Conservation (phyloP, 805 yeast genomes). For the Kodamaea sagamina region DNA sequence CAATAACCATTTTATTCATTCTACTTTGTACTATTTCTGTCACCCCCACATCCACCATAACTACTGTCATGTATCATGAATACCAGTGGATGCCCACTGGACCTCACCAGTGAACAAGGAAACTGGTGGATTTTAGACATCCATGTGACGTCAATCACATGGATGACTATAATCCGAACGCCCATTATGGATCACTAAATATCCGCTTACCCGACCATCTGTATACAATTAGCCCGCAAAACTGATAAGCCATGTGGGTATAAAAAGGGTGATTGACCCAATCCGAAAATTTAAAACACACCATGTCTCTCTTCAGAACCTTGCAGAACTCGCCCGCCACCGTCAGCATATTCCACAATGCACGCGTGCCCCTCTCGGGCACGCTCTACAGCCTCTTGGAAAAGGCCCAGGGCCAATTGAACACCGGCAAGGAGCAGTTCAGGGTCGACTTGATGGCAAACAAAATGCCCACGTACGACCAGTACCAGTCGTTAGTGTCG, state of each 20-base stretch:
- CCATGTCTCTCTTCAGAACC: slow-evolving; percentile 44
- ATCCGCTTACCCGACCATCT: neutral
- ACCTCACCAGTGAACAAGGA: too few relatives aligned
- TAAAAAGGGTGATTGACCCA: neutral
- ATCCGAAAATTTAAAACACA: neutral
- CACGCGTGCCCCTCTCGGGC: slow-evolving; percentile 34
- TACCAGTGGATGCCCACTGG: too few relatives aligned
- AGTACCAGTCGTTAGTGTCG: slow-evolving; percentile 31
- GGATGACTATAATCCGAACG: too few relatives aligned
- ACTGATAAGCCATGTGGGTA: neutral
- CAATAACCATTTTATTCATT: too few relatives aligned
- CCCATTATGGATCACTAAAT: too few relatives aligned
- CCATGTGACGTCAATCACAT: too few relatives aligned
- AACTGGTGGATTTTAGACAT: too few relatives aligned
- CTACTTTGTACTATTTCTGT: too few relatives aligned
- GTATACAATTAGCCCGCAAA: neutral
- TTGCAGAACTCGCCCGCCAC: slow-evolving; percentile 45
- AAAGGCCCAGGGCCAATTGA: slow-evolving; percentile 32
- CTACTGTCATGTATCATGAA: too few relatives aligned
- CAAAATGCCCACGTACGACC: slow-evolving; percentile 46
- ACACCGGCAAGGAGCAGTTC: slow-evolving; percentile 31
- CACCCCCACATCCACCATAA: too few relatives aligned
- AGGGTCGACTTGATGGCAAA: slow-evolving; percentile 39
- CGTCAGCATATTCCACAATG: slow-evolving; percentile 43
- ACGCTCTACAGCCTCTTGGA: slow-evolving; percentile 33